phyloP scores from a whole-genome alignment of 202 grass and related monocot species.

The Zizania palustris region DNA sequence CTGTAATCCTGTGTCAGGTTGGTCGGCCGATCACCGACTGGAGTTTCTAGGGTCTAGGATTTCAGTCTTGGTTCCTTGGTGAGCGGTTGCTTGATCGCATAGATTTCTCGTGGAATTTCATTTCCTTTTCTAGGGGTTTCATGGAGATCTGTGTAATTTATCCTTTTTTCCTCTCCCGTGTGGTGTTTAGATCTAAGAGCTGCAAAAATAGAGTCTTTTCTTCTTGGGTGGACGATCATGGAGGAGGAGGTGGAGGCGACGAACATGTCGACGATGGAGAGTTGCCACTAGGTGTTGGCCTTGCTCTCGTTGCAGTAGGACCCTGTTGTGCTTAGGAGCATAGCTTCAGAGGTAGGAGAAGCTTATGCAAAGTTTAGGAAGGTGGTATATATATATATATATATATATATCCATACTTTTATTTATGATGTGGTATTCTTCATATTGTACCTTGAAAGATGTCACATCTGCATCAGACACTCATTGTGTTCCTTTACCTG shows the following conservation, averaged over 20 bases:
- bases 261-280: conserved; percentile 75
- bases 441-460: no score
- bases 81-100: background rate
- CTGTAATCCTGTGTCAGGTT: background rate
- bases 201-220: conserved; percentile 38
- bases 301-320: conserved; percentile 66
- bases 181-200: conserved; percentile 42
- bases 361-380: conserved; percentile 84
- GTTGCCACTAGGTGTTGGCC: conserved; percentile 67
- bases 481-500: no score
- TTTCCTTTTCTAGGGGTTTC: conserved; percentile 15
- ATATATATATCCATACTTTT: no score
- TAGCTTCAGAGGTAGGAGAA: conserved; percentile 65
- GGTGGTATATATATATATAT: conserved; percentile 43
- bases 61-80: background rate
- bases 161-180: conserved; percentile 1
- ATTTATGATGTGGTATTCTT: conserved; percentile 40
- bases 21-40: background rate
- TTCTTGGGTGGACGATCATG: conserved; percentile 38
- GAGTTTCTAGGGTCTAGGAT: background rate
- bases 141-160: conserved; percentile 42
- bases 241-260: conserved; percentile 82
- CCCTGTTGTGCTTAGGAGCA: conserved; percentile 51
- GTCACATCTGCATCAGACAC: no score
- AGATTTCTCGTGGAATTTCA: conserved; percentile 23